phyloP scores from a whole-genome alignment of 2,329 filamentous ascomycete genomes.

The Didymella sp. region DNA sequence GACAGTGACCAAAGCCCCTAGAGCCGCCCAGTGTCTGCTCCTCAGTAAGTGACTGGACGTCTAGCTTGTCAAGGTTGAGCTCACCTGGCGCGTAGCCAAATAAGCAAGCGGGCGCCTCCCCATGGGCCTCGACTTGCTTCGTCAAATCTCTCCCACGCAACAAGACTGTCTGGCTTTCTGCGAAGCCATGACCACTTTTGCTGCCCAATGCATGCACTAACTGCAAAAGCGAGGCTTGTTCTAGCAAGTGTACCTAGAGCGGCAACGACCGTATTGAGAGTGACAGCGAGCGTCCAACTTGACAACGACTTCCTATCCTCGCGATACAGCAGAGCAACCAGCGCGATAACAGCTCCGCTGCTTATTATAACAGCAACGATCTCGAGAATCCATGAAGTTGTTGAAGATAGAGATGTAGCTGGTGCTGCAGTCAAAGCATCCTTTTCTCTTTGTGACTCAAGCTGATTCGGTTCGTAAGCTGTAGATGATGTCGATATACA shows the following conservation, averaged over 20 bases:
- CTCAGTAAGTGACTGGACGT: neutral
- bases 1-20: constrained; percentile 14
- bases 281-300: constrained; percentile 13
- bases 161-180: constrained; percentile 3
- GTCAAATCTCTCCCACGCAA: constrained; percentile 21
- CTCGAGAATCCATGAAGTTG: constrained; percentile 10
- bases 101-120: constrained; percentile 17
- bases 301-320: constrained; percentile 13
- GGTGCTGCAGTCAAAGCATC: no score
- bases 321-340: constrained; percentile 9
- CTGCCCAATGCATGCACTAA: constrained; percentile 25
- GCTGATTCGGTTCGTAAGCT: constrained; percentile 1
- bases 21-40: constrained; percentile 17
- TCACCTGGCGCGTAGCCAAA: constrained; percentile 19
- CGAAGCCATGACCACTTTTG: constrained; percentile 24
- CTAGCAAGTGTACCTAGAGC: constrained; percentile 19
- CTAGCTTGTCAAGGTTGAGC: neutral
- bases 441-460: neutral
- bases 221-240: constrained; percentile 20
- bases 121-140: constrained; percentile 24
- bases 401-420: no score
- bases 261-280: constrained; percentile 21
- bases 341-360: constrained; percentile 3
- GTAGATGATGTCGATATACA: neutral
- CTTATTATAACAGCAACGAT: constrained; percentile 4